These are phyloP conservation scores for Singerocomus inundabilis DNA, from an alignment of 1,284 basidiomycete species.

Conservation along the genomic window DNA sequence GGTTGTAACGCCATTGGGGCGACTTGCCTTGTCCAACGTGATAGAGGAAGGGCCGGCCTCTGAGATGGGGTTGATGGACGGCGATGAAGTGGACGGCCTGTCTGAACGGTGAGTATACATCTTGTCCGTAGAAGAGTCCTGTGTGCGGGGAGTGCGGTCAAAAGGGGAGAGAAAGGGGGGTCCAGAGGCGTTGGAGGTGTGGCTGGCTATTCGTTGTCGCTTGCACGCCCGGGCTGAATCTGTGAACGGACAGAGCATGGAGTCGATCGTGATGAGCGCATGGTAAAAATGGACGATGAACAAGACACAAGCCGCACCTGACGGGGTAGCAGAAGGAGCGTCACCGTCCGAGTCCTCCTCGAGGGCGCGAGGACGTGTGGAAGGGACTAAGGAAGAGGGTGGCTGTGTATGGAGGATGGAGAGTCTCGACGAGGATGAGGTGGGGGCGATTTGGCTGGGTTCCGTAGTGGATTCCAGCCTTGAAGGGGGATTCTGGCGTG, in stretches of 20 bases:
- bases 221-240: constrained; percentile 61
- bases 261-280: constrained; percentile 1
- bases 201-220: constrained; percentile 61
- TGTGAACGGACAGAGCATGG: constrained; percentile 26
- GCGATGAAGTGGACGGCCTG: constrained; percentile 48
- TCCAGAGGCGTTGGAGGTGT: constrained; percentile 27
- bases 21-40: constrained; percentile 43
- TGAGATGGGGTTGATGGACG: constrained; percentile 45
- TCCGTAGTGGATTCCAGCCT: constrained; percentile 46
- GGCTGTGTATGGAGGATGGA: constrained; percentile 30
- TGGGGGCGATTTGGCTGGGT: constrained; percentile 29
- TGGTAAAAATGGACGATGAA: neutral
- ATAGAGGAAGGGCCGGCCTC: constrained; percentile 56
- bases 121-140: constrained; percentile 33
- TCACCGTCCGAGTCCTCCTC: constrained; percentile 53
- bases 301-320: constrained; percentile 26
- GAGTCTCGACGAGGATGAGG: constrained; percentile 18
- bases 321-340: constrained; percentile 24
- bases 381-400: constrained; percentile 49
- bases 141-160: constrained; percentile 32
- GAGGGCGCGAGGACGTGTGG: constrained; percentile 60
- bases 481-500: constrained; percentile 41
- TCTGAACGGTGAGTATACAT: constrained; percentile 63
- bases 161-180: constrained; percentile 28
- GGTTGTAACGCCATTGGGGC: constrained; percentile 50